Evolutionary conservation across 2,329 filamentous ascomycete species (phyloP).

Genomic region (Aspergillus sp.): DNA sequence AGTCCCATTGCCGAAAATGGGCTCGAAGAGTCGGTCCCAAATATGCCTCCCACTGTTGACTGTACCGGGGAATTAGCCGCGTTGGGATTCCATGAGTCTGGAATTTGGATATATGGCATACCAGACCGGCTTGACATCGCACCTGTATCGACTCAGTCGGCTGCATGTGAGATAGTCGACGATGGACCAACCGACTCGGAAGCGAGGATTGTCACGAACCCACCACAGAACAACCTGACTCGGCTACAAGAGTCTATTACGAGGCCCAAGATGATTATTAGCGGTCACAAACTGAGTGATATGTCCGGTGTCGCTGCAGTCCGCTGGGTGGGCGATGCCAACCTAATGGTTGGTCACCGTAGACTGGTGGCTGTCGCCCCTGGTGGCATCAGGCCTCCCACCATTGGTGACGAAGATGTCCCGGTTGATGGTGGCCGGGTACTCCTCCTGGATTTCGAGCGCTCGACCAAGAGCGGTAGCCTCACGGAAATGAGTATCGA

Average conservation of each 20-base stretch:
- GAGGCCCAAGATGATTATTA: conserved; percentile 65
- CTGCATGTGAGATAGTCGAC: background rate
- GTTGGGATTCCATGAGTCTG: conserved; percentile 68
- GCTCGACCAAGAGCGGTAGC: conserved; percentile 55
- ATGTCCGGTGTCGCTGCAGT: conserved; percentile 65
- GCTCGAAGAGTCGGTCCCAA: conserved; percentile 62
- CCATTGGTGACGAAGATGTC: conserved; percentile 66
- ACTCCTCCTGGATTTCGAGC: conserved; percentile 71
- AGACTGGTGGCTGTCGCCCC: conserved; percentile 68
- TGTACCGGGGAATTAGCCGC: conserved; percentile 68
- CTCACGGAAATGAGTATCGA: conserved; percentile 65
- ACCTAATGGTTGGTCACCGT: conserved; percentile 49
- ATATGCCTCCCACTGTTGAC: conserved; percentile 67
- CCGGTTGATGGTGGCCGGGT: conserved; percentile 77
- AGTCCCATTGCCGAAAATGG: conserved; percentile 53
- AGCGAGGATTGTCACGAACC: conserved; percentile 1
- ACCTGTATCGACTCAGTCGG: conserved; percentile 18
- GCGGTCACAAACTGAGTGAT: conserved; percentile 63
- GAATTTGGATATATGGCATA: conserved; percentile 76
- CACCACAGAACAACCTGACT: conserved; percentile 20
- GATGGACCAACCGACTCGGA: background rate
- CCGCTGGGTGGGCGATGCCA: conserved; percentile 66
- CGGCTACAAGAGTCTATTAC: conserved; percentile 35
- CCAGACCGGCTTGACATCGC: conserved; percentile 67
- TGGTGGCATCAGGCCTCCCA: conserved; percentile 61